Evolutionary conservation across 495 filamentous ascomycete genomes (phyloP), one percentile per base, ranked within the genome.

Genomic region (Thozetella sp.): DNA sequence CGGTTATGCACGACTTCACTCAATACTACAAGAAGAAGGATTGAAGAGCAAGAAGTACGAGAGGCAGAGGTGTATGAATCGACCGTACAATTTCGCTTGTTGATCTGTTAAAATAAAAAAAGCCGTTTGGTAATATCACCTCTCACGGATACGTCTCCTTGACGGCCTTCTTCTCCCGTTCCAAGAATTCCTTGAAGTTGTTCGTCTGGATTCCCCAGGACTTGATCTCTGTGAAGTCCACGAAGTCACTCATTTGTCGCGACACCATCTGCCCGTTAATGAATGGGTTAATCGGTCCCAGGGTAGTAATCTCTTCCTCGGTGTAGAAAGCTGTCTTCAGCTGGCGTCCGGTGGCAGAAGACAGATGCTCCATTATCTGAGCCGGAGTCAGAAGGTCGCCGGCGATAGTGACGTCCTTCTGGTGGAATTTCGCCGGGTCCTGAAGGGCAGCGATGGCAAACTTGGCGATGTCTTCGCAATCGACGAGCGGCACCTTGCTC

Each of bases 381-480:
- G 74, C 69, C 0, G 72, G 40, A 1, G 61, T 66, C 59, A 77
- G 51, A 34, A 71, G 54, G 57, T 85, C 72, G 0, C 74, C 72
- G 2, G 65, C 76, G 6, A 83, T 34, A n/a, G 67, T 65, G 15
- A 85, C 66, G 19, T 71, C 73, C 58, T 76, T 51, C 17, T 65
- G 62, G 43, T 72, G 34, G 37, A 80, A 85, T 27, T 64, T 67
- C 19, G 15, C 58, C 0, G 76, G 78, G 13, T 80, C 68, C 22
- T 72, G 40, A 11, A 83, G 67, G 0, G 74, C 80, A 0, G 78
- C 79, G 1, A 73, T 72, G 1, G 70, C 75, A 59, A 83, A 81
- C 22, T 67, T 68, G 0, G 79, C 80, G 25, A 82, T 78, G 51
- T 84, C 81, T 10, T 78, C 65, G 0, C 76, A 74, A 57, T 81